Evolutionary conservation across 192 early-diverging fungal species (phyloP).

Genomic region (Pecoramyces ruminantium): DNA sequence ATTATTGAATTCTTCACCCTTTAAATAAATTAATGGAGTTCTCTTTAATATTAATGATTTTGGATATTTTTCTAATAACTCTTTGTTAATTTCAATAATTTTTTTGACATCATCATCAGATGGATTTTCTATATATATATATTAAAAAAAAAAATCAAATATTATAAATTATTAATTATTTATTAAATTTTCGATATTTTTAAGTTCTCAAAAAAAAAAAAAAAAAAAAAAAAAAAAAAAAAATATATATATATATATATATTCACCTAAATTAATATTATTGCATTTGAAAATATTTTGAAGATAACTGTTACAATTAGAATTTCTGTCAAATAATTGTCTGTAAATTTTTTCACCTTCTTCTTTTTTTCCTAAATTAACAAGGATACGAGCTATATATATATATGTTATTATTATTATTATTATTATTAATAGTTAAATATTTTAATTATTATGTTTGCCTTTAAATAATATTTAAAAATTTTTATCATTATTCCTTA

Average conservation of each 20-base stretch:
- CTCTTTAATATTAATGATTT: slow-evolving; percentile 64
- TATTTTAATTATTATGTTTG: too few relatives aligned
- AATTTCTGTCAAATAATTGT: not conserved
- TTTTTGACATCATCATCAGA: slow-evolving; percentile 11
- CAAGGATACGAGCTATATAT: not conserved
- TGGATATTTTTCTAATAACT: slow-evolving; percentile 53
- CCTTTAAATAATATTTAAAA: too few relatives aligned
- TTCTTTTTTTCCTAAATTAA: not conserved
- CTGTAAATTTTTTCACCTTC: not conserved
- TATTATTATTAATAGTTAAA: not conserved
- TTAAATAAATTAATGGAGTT: slow-evolving; percentile 55
- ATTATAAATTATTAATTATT: too few relatives aligned
- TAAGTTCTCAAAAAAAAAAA: too few relatives aligned
- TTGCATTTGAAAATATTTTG: not conserved
- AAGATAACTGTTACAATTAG: not conserved
- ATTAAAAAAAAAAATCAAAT: too few relatives aligned
- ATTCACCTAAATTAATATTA: not conserved
- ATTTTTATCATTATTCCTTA: too few relatives aligned
- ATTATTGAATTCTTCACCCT: slow-evolving; percentile 31
- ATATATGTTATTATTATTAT: not conserved
- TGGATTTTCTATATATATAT: not conserved
- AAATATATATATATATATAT: not conserved
- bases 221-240: too few relatives aligned
- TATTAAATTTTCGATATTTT: too few relatives aligned
- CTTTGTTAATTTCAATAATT: slow-evolving; percentile 14